Conservation (phyloP, 177 flowering plant species). For the Tripterygium wilfordii region DNA sequence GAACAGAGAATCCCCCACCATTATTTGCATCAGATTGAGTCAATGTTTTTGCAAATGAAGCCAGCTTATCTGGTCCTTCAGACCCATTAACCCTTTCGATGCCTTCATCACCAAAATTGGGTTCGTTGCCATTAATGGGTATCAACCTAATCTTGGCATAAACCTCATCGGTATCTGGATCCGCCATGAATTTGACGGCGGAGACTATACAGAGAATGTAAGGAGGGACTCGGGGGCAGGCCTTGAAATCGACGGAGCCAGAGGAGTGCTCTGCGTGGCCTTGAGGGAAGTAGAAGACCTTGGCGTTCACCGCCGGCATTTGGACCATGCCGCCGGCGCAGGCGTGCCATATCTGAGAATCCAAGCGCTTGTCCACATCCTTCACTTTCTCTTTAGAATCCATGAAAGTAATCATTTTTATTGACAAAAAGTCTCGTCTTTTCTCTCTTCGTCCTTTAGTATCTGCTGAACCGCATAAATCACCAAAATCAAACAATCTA, state of each 20-base stretch:
- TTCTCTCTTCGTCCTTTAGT: too few species aligned
- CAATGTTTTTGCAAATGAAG: constrained; percentile 81
- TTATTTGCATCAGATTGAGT: constrained; percentile 92
- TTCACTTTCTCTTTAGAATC: constrained; percentile 41
- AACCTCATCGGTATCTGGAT: constrained; percentile 77
- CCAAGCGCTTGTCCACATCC: constrained; percentile 52
- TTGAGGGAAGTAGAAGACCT: constrained; percentile 71
- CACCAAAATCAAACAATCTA: too few species aligned
- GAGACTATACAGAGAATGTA: constrained; percentile 42
- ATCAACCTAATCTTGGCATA: constrained; percentile 43
- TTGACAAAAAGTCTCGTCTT: constrained; percentile 60
- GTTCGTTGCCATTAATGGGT: constrained; percentile 29
- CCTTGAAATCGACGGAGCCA: constrained; percentile 44
- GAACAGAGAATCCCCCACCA: constrained; percentile 91
- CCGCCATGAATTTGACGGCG: constrained; percentile 60
- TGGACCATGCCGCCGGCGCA: constrained; percentile 86
- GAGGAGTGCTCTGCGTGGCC: constrained; percentile 73
- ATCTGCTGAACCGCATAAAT: too few species aligned
- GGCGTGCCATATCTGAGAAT: constrained; percentile 82
- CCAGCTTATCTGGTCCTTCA: constrained; percentile 45
- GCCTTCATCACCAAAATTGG: constrained; percentile 34
- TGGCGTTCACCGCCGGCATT: constrained; percentile 58
- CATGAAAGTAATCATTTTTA: constrained; percentile 57
- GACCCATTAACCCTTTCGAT: constrained; percentile 23
- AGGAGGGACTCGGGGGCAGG: constrained; percentile 33